A percentile compares a stretch with the other conserved stretches of the same genome.
phyloP scores from a whole-genome alignment of 495 filamentous ascomycete species.

The Aspergillus bertholletiae region DNA sequence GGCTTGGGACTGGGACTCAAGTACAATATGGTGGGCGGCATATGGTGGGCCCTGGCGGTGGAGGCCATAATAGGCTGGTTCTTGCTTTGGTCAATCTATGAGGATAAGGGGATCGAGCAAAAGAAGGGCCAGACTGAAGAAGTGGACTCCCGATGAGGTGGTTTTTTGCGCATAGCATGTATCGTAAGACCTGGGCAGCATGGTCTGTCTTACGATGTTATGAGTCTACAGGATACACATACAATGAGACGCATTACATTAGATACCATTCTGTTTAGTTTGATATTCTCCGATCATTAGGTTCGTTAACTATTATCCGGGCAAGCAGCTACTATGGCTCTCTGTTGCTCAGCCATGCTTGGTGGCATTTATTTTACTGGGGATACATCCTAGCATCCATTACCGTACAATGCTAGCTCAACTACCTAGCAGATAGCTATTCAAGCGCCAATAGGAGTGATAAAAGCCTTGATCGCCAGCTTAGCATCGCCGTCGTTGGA shows the following conservation, averaged over 20 bases:
- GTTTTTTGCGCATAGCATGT: background rate
- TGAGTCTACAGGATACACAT: background rate
- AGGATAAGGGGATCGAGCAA: conserved; percentile 47
- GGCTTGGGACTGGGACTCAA: conserved; percentile 61
- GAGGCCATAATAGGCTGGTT: conserved; percentile 49
- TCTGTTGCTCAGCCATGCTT: background rate
- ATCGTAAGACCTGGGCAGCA: background rate
- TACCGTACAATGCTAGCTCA: background rate
- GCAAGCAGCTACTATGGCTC: background rate
- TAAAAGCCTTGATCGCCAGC: conserved; percentile 64
- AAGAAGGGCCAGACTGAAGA: conserved; percentile 19
- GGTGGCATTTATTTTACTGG: background rate
- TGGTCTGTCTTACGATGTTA: background rate
- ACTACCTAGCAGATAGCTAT: background rate
- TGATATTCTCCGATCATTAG: background rate
- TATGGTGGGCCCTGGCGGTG: conserved; percentile 64
- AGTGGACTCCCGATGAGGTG: conserved; percentile 6
- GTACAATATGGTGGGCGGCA: conserved; percentile 61
- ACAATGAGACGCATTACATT: background rate
- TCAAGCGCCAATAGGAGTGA: conserved; percentile 36
- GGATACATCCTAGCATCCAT: background rate
- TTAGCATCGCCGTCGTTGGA: conserved; percentile 74
- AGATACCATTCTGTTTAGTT: background rate
- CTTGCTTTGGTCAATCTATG: conserved; percentile 48
- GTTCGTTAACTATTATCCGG: background rate